Percentiles rank a stretch among this genome's conserved stretches.
phyloP scores from a whole-genome alignment of 139 green algal genomes.

The Picochlorum sp. region DNA sequence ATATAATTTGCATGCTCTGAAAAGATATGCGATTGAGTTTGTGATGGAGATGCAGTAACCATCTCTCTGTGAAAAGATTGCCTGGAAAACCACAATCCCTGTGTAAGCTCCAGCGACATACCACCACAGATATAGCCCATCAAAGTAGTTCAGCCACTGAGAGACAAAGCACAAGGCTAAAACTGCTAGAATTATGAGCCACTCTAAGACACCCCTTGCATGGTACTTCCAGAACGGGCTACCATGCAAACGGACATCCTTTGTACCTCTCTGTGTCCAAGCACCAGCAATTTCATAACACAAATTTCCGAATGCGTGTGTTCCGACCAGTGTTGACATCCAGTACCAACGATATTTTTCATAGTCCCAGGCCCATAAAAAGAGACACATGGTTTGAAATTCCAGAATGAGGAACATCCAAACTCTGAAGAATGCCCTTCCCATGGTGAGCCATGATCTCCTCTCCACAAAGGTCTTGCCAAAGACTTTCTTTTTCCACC shows the following conservation, averaged over 20 bases:
- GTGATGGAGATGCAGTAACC: slow-evolving; percentile 32
- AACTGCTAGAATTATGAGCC: slow-evolving; percentile 32
- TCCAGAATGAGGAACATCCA: slow-evolving; percentile 48
- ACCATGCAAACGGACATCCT: slow-evolving; percentile 18
- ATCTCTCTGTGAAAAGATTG: slow-evolving; percentile 26
- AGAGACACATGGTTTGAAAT: slow-evolving; percentile 46
- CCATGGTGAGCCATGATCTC: slow-evolving; percentile 34
- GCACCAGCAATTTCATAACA: slow-evolving; percentile 26
- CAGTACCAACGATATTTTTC: slow-evolving; percentile 15
- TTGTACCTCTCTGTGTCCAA: slow-evolving; percentile 32
- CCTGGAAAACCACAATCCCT: slow-evolving; percentile 28
- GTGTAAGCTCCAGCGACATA: slow-evolving; percentile 23
- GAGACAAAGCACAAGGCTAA: slow-evolving; percentile 24
- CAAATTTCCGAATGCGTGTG: slow-evolving; percentile 28
- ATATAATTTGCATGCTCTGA: slow-evolving; percentile 11
- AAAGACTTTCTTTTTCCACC: slow-evolving; percentile 28
- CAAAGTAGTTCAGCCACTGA: slow-evolving; percentile 11
- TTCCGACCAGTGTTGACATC: slow-evolving; percentile 13
- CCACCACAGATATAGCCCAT: slow-evolving; percentile 23
- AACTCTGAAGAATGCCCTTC: slow-evolving; percentile 46
- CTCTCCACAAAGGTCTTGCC: slow-evolving; percentile 58
- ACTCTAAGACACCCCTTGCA: slow-evolving; percentile 26
- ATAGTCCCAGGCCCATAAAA: slow-evolving; percentile 26
- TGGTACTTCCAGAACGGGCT: slow-evolving; percentile 31
- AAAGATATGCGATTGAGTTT: slow-evolving; percentile 19